Base-by-base conservation (phyloP, 352 stramenopile species). In the Phytophthora capsici region DNA sequence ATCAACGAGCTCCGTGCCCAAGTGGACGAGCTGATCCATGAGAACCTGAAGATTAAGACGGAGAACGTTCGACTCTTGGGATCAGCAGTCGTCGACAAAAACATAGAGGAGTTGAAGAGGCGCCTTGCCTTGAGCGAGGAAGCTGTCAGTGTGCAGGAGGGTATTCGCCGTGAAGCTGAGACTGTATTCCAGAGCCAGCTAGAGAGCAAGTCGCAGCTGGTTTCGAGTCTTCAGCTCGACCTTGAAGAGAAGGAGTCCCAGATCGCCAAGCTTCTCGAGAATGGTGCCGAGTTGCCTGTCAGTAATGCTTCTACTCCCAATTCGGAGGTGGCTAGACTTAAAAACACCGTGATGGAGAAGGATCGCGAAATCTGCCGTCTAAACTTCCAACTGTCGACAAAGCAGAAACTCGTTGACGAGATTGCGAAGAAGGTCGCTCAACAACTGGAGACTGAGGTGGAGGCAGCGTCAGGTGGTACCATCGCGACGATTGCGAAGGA, bases 361-460 rank as follows among this genome's bases (percentile, higher is more conserved):
- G 83, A 94, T 26, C 80, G 82, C n/a, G 83, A 94, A 66, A 92
- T 94, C 34, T 94, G 85, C 66, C 75, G 82, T 44, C 61, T 94
- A 9, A 89, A 94, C 40, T 83, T 91, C 71, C 77, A 91, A 57
- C 50, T 94, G 57, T 91, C 83, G 28, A 91, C 82, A 17, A 91
- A 94, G 65, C 88, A 90, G 69, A 90, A 88, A 56, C 74, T 94
- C 4, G 71, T 92, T 14, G 82, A 90, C 14, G 83, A 94, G 54
- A 86, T 94, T 40, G 80, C 80, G 19, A 80, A 80, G 41, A 80
- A 81, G 51, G 82, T 91, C 38, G 67, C 72, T 25, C 64, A 89
- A 57, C 78, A 90, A 36, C 61, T 91, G 41, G 73, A 84, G 44
- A 67, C 63, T 6, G 70, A 50, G 3, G 32, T 40, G 28, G 28